Percentiles rank a stretch among this genome's conserved stretches.
phyloP scores from a whole-genome alignment of 2,329 filamentous ascomycete species.

The Aspergillus quadrilineatus region DNA sequence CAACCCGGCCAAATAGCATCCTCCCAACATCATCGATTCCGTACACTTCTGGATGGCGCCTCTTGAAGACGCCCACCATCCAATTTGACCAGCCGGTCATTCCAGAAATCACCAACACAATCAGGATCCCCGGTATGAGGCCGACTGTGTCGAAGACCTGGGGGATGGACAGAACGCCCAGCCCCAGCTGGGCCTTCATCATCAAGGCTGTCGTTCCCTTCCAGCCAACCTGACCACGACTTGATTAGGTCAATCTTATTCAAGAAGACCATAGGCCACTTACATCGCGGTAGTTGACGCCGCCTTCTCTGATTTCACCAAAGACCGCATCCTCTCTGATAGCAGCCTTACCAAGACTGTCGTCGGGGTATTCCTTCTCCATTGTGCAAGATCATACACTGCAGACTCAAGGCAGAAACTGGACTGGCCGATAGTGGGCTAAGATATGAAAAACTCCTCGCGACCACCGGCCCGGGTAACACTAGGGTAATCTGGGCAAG shows the following conservation, averaged over 20 bases:
- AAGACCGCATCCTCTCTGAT: constrained; percentile 33
- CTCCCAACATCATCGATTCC: constrained; percentile 57
- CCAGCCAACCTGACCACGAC: constrained; percentile 39
- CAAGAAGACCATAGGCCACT: neutral
- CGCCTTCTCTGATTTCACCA: constrained; percentile 34
- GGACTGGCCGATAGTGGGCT: neutral
- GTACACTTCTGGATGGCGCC: constrained; percentile 56
- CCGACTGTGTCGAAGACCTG: constrained; percentile 47
- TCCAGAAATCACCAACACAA: constrained; percentile 39
- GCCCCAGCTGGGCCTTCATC: constrained; percentile 48
- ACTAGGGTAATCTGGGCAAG: neutral
- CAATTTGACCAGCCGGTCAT: constrained; percentile 53
- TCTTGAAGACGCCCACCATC: constrained; percentile 52
- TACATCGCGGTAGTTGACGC: constrained; percentile 35
- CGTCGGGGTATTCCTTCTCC: neutral
- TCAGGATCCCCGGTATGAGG: constrained; percentile 49
- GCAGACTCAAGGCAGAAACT: neutral
- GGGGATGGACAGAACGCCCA: constrained; percentile 51
- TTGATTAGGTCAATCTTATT: neutral
- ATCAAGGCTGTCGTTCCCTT: constrained; percentile 44
- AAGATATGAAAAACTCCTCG: neutral
- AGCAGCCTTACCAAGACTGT: neutral
- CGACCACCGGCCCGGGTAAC: neutral
- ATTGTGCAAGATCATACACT: neutral
- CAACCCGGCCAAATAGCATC: constrained; percentile 56